Evolutionary conservation across 306 rosid species (phyloP), one percentile per base, ranked within the genome.

Genomic region (Begonia loranthoides): DNA sequence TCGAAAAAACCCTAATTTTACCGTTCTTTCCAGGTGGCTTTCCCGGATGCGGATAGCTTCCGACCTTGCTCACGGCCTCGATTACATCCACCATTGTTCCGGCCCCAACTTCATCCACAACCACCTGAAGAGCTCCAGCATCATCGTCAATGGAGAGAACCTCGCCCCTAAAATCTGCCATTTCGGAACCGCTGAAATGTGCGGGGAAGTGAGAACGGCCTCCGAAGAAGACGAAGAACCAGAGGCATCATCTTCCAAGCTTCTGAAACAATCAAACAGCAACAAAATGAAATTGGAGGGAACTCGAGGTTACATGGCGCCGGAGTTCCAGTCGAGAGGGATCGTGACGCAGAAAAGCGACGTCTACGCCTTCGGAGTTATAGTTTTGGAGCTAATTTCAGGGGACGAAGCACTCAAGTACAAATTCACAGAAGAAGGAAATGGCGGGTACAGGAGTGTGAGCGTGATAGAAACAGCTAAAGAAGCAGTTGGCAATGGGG

Each of bases 361-460:
- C n/a, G 87, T 80, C 34, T 90, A 80, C 50, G 99, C 99, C 0
- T 90, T 90, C 44, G 95, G 99, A 0, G 92, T 90, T 16, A 92
- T 90, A 67, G 13, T 90, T 24, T 41, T 90, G 71, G 99, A 90
- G 78, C 70, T 90, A 6, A 43, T 86, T 17, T 79, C 94, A 10
- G 99, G 99, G 10, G 75, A 74, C 10, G 99, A 78, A 67, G 77
- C 77, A 16, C n/a, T 90, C 76, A 80, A 64, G 46, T 82, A 68
- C 54, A 62, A 43, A 4, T 19, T 73, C 16, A 83, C 70, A 15
- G 71, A 59, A 11, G 68, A 39, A 2, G 59, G 10, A 1, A 73
- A 39, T 11, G 84, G 79, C 1, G 73, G 72, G 9, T 85, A 80
- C 5, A 59, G 57, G 45, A 79, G 87, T 50, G 64, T 68, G 59